Percentiles rank a stretch among this genome's conserved stretches.
Conservation (phyloP, 805 yeast species). For the Kodamaea lidongshanica region DNA sequence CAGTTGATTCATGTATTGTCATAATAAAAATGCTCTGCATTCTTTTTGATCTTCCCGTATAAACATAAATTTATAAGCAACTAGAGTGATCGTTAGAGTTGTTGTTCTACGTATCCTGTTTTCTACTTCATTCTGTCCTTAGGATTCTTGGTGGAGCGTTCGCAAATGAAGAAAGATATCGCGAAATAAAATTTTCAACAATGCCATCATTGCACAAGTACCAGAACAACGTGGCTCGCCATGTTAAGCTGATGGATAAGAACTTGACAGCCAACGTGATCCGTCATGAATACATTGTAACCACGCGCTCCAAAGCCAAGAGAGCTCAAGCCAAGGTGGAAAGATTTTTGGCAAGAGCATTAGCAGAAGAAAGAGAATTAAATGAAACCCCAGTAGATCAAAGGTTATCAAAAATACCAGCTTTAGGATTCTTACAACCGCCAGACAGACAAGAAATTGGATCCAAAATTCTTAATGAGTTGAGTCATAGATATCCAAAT, state of each 20-base stretch:
- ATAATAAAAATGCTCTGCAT: too few relatives aligned
- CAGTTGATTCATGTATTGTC: too few relatives aligned
- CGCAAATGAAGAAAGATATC: too few relatives aligned
- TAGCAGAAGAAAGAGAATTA: conserved; percentile 21
- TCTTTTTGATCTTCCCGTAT: too few relatives aligned
- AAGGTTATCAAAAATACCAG: conserved; percentile 12
- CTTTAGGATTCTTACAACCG: conserved; percentile 21
- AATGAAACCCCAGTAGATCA: conserved; percentile 9
- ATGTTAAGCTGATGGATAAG: conserved; percentile 39
- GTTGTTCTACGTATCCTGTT: too few relatives aligned
- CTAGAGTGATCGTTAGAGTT: too few relatives aligned
- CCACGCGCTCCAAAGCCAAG: conserved; percentile 40
- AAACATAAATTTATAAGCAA: too few relatives aligned
- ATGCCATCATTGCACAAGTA: conserved; percentile 40
- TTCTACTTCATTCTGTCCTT: too few relatives aligned
- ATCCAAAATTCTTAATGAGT: conserved; percentile 58
- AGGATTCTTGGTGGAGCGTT: too few relatives aligned
- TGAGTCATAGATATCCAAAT: conserved; percentile 54
- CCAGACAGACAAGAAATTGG: conserved; percentile 23
- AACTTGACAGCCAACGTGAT: conserved; percentile 38
- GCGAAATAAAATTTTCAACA: conserved; percentile 2
- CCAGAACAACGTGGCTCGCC: conserved; percentile 39
- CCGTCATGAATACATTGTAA: conserved; percentile 39
- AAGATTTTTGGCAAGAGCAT: conserved; percentile 28
- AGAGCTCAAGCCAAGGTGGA: conserved; percentile 38